Conservation (phyloP, 345 rosid genomes). For the Erucastrum elatum region DNA sequence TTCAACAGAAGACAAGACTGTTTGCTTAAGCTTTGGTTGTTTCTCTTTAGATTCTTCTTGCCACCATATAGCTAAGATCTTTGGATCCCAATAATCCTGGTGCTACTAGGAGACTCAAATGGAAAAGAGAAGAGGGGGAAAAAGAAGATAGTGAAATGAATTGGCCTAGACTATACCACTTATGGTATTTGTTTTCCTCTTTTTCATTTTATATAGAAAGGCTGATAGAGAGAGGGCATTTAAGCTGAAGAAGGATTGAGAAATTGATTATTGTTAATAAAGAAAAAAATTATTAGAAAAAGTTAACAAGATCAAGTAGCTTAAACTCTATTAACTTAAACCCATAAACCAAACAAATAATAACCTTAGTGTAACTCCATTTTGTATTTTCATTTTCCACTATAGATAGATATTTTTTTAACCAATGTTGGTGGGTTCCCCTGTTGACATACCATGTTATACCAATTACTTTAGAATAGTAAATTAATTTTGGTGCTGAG, state of each 20-base stretch:
- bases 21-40: slow-evolving; percentile 29
- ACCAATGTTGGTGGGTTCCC: slow-evolving; percentile 11
- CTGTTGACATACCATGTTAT: background rate
- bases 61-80: slow-evolving; percentile 6
- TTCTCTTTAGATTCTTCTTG: slow-evolving; percentile 36
- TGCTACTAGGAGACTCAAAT: slow-evolving; percentile 23
- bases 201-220: slow-evolving; percentile 31
- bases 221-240: slow-evolving; percentile 27
- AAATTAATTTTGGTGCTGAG: background rate
- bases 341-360: background rate
- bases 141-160: slow-evolving; percentile 32
- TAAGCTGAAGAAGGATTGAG: background rate
- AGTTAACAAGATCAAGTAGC: background rate
- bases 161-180: slow-evolving; percentile 42
- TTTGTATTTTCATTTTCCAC: background rate
- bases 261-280: slow-evolving; percentile 13
- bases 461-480: background rate
- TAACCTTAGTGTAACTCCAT: background rate
- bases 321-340: slow-evolving; percentile 16
- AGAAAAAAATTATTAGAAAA: background rate
- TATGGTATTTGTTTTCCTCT: slow-evolving; percentile 30
- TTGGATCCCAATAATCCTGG: slow-evolving; percentile 11
- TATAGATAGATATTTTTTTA: background rate
- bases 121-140: slow-evolving; percentile 5
- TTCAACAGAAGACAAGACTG: slow-evolving; percentile 21